These are phyloP conservation scores for Berberis thunbergii DNA, from an alignment of 164 flowering plant genomes.

Conservation along the genomic window DNA sequence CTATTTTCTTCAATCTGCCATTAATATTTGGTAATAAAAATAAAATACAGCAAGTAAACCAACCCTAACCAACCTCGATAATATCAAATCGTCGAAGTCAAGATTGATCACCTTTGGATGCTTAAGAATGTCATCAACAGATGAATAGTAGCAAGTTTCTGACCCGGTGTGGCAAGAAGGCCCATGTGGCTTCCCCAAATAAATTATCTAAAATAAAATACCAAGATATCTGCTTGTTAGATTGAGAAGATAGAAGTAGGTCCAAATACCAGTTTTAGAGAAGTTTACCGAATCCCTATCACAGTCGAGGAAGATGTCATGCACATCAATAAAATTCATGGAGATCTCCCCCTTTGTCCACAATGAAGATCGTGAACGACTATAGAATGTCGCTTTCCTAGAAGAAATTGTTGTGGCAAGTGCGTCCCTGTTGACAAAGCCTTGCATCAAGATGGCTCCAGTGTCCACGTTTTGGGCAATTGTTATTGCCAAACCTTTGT, in stretches of 20 bases:
- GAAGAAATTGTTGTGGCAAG: conserved; percentile 57
- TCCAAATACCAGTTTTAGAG: neutral
- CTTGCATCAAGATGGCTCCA: conserved; percentile 96
- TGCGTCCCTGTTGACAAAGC: conserved; percentile 78
- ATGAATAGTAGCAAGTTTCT: conserved; percentile 78
- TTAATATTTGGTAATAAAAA: neutral
- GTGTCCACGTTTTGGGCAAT: conserved; percentile 93
- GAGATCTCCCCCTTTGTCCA: conserved; percentile 98
- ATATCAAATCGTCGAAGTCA: neutral
- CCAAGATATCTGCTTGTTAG: neutral
- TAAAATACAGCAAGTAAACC: neutral
- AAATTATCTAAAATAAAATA: conserved; percentile 54
- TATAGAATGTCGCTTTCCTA: conserved; percentile 85
- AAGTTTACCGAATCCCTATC: conserved; percentile 81
- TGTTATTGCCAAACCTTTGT: conserved; percentile 91
- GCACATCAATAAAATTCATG: conserved; percentile 75
- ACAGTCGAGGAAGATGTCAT: conserved; percentile 80
- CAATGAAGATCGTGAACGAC: conserved; percentile 68
- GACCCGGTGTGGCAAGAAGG: conserved; percentile 93
- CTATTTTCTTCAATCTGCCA: conserved; percentile 37
- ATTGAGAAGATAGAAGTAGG: conserved; percentile 10
- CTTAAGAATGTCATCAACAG: conserved; percentile 36
- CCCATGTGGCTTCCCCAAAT: conserved; percentile 94
- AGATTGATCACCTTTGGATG: conserved; percentile 28
- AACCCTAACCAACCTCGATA: neutral